Base-by-base conservation (phyloP, 1,284 basidiomycete genomes). In the Trichosporon ovoides region DNA sequence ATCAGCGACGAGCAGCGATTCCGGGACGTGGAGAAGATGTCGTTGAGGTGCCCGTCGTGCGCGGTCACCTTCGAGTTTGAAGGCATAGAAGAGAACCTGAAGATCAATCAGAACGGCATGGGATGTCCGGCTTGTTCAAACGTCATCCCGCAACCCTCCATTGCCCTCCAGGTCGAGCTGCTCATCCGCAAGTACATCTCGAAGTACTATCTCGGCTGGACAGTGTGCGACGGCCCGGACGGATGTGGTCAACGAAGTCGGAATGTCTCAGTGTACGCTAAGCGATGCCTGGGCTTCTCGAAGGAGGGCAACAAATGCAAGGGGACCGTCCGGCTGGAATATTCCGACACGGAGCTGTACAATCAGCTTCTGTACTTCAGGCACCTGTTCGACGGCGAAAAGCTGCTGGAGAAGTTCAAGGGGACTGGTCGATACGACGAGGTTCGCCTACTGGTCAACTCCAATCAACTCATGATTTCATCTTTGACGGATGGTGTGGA, bases 141-240 rank as follows among this genome's bases (percentile, higher is more conserved):
- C 1, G 63, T 75, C 0, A 72, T 93, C 9, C 78, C 80, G 16
- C 61, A 77, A 0, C 82, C 84, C 0, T 89, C 88, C 61, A 72
- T 97, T 43, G 85, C 86, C 58, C 80, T 86, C 20, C 96, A 98
- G 75, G 83, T 98, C 18, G 93, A 98, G 73, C 78, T 83, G 0
- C 87, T 91, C 65, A 89, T 98, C 57, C 84, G 93, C 3, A 77
- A 81, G 1, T 84, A 84, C 65, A 88, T 99, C 54, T 78, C 81
- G 3, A 84, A 81, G 66, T 98, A 95, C 77, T 98, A 98, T 72
- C 84, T 95, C 67, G 86, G 86, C 7, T 93, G 89, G 88, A 87
- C 84, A 1, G 80, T 89, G 12, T 99, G 96, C 77, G 83, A 91
- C 66, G 95, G 97, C 64, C 51, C 52, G 7, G 80, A 84, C 31